Base-by-base conservation (phyloP, 495 filamentous ascomycete species). In the Schizothecium vesticola region DNA sequence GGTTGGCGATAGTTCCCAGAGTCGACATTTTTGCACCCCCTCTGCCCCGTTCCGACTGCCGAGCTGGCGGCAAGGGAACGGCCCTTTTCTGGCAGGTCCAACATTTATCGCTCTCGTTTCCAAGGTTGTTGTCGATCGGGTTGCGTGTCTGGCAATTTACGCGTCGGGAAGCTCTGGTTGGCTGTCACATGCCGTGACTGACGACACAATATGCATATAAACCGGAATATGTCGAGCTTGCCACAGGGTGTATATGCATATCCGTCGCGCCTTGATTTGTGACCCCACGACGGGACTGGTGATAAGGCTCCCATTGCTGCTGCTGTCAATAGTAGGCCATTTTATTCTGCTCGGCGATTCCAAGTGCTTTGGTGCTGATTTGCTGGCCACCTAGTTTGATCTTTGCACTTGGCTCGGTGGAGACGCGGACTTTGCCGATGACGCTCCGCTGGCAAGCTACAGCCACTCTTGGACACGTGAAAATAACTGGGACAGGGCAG, bases 381-480 rank as follows among this genome's bases (percentile, higher is more conserved):
- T 58, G 29, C 57, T 61, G 57, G 26, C 64, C 51, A 66, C 56
- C 21, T 31, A n/a, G n/a, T 26, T 68, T 10, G 6, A 56, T 28
- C 3, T 10, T 24, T 33, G 24, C 22, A 11, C 22, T 59, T 57
- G 22, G 43, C 9, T 33, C 26, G 25, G n/a, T 13, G 56, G 56
- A n/a, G 26, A 55, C 33, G 66, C 66, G 63, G 70, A 67, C 31
- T 59, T 43, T 67, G 26, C 61, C 59, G 62, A 56, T 57, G 36
- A 28, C 24, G 59, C 61, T 23, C 7, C 25, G 24, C 13, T 33
- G 5, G 5, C 43, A 36, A 71, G 70, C 61, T 69, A 56, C 64
- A 67, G 70, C 70, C 60, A 65, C 67, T 29, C 64, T 59, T 62
- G 63, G 59, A 72, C 70, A 72, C 70, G 70, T 72, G 70, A 69